Percentiles rank a stretch among this genome's conserved stretches.
Conservation (phyloP, 495 filamentous ascomycete species). For the Clohesyomyces aquaticus region DNA sequence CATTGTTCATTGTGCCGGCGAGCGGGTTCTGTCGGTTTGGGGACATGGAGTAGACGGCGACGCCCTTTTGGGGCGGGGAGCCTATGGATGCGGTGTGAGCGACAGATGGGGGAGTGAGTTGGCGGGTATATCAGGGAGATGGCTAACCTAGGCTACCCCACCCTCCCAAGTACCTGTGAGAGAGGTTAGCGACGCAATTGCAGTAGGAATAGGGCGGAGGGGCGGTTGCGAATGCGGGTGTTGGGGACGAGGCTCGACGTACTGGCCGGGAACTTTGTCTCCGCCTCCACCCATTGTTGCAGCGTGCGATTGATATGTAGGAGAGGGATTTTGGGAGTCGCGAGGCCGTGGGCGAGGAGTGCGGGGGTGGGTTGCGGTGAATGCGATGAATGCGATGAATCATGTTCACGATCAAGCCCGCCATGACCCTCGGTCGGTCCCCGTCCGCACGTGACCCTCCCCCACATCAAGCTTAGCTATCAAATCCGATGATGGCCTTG, state of each 20-base stretch:
- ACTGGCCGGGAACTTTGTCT: conserved; percentile 48
- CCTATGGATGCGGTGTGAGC: conserved; percentile 31
- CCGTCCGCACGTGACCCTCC: conserved; percentile 16
- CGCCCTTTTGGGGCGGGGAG: conserved; percentile 56
- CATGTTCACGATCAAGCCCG: no score
- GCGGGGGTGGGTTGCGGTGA: conserved; percentile 15
- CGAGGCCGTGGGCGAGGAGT: no score
- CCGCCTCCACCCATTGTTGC: conserved; percentile 48
- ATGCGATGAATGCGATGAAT: conserved; percentile 7
- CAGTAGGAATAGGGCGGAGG: background rate
- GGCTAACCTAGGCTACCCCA: conserved; percentile 80
- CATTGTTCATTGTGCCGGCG: conserved; percentile 54
- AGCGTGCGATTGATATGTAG: conserved; percentile 9
- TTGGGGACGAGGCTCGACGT: conserved; percentile 32
- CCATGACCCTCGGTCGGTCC: no score
- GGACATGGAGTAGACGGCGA: conserved; percentile 56
- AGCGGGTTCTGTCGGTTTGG: conserved; percentile 61
- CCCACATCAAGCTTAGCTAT: no score
- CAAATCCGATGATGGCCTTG: conserved; percentile 2
- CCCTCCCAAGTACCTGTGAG: conserved; percentile 71
- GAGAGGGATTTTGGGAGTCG: conserved; percentile 9
- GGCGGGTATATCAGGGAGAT: background rate
- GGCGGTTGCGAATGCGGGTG: conserved; percentile 10
- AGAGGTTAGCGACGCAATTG: conserved; percentile 19
- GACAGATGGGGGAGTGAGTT: conserved; percentile 7